Evolutionary conservation across 1,284 basidiomycete genomes (phyloP), one percentile per base, ranked within the genome.

Genomic region (Ustilago esculenta): DNA sequence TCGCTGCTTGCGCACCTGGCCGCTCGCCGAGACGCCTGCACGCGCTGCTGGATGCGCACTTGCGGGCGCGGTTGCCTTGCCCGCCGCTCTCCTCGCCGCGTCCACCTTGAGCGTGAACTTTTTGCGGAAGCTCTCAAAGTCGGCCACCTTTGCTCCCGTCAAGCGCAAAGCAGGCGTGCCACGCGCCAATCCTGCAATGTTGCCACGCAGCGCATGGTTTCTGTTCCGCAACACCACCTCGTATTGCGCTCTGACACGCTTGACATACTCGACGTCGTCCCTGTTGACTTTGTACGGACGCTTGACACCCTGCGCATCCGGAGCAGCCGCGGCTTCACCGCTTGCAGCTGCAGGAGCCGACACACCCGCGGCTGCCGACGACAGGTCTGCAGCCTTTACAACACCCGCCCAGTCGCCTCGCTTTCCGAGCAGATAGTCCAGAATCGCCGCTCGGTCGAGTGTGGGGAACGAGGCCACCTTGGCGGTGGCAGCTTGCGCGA

Each of bases 251-350:
- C 73, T 55, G 37, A 81, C 42, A 15, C 71, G 60, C 39, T 79
- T 76, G 41, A 81, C 79, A 43, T 79, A 80, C 33, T 77, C 74
- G n/a, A 68, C 67, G 51, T 81, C 79, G 7, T 69, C 48, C 18
- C 53, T 37, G 41, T 77, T 67, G 12, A 76, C 75, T 10, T 75
- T 64, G 75, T 80, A 81, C 0, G 64, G 57, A 14, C 78, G 61
- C 43, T 79, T 80, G 12, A 58, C 36, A 15, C 55, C 63, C 14
- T 30, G 43, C 15, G 41, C 53, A 17, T 47, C 46, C 4, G 71
- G 14, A 9, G 42, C 37, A 3, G 58, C 40, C n/a, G 51, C 44
- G 14, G 61, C 61, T 21, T 52, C 47, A 6, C 39, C 21, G 37
- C 49, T 55, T 4, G 41, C 17, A 5, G 55, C 21, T 18, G 51